phyloP scores from a whole-genome alignment of 345 rosid genomes.

The Corchorus capsularis region DNA sequence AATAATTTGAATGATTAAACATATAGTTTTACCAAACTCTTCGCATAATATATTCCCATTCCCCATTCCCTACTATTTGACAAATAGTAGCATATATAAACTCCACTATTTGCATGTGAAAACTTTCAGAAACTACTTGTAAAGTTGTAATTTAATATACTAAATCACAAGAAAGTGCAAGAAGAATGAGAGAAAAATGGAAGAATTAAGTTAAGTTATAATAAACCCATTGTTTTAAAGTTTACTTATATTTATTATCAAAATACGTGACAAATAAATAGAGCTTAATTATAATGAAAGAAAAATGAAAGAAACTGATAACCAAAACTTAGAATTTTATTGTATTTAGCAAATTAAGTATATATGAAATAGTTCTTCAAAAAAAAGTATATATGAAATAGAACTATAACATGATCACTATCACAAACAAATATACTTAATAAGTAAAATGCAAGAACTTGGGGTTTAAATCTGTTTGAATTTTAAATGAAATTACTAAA shows the following conservation, averaged over 20 bases:
- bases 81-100: not conserved
- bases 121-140: not conserved
- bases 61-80: not conserved
- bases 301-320: too few relatives aligned
- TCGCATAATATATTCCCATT: not conserved
- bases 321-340: too few relatives aligned
- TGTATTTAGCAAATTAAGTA: too few relatives aligned
- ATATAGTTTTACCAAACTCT: not conserved
- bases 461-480: too few relatives aligned
- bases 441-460: not conserved
- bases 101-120: not conserved
- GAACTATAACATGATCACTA: too few relatives aligned
- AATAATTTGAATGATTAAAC: not conserved
- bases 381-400: too few relatives aligned
- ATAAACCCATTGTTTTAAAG: not conserved
- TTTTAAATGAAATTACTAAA: not conserved
- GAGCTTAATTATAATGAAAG: not conserved
- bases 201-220: not conserved
- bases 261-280: not conserved
- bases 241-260: too few relatives aligned
- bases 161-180: not conserved
- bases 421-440: too few relatives aligned
- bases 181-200: not conserved
- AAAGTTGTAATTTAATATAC: not conserved
- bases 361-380: too few relatives aligned